phyloP scores from a whole-genome alignment of 441 rosid genomes.

The Raphanus hybrid region DNA sequence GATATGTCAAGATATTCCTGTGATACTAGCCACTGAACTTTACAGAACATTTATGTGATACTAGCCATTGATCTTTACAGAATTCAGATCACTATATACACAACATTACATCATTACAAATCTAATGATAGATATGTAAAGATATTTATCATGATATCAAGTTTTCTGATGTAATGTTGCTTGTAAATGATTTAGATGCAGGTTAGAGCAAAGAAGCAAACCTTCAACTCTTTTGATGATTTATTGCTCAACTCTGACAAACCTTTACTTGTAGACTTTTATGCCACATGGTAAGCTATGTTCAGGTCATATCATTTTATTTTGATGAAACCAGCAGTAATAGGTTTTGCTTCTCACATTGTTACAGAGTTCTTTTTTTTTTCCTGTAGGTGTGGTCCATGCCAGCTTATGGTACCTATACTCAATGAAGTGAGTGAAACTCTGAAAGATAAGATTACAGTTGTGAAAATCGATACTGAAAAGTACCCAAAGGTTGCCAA shows the following conservation, averaged over 20 bases:
- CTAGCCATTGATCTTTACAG: too few species aligned
- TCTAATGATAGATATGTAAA: neutral
- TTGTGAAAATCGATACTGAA: slow-evolving; percentile 93
- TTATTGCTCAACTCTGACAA: slow-evolving; percentile 69
- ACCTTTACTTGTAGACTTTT: slow-evolving; percentile 88
- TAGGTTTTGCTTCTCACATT: neutral
- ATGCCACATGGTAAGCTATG: slow-evolving; percentile 76
- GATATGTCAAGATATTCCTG: too few species aligned
- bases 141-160: neutral
- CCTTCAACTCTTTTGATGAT: slow-evolving; percentile 75
- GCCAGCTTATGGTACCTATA: slow-evolving; percentile 87
- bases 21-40: too few species aligned
- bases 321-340: slow-evolving; percentile 7
- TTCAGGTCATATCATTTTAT: neutral
- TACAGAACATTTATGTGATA: too few species aligned
- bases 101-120: neutral
- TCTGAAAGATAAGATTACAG: slow-evolving; percentile 68
- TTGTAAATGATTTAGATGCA: slow-evolving; percentile 33
- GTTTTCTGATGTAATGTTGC: slow-evolving; percentile 21
- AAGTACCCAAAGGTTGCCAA: slow-evolving; percentile 87
- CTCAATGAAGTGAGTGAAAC: slow-evolving; percentile 73
- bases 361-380: slow-evolving; percentile 14
- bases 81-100: too few species aligned
- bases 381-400: slow-evolving; percentile 89
- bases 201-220: slow-evolving; percentile 88